Conservation (phyloP, 2,329 filamentous ascomycete species). For the Orbilia blumenaviensis region DNA sequence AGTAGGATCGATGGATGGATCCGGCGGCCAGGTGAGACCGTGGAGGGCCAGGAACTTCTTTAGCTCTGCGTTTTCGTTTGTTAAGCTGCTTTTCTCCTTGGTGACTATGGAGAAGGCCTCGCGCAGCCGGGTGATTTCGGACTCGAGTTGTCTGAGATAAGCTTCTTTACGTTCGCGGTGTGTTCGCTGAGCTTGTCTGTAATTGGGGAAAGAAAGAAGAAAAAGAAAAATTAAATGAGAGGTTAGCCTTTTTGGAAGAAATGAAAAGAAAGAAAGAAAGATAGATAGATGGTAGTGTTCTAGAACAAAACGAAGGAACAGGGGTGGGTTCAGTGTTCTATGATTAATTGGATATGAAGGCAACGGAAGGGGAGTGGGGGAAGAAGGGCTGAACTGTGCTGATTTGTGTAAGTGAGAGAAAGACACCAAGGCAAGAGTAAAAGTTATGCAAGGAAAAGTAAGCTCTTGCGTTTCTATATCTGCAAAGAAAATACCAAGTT, state of each 20-base stretch:
- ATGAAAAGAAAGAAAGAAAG: background rate
- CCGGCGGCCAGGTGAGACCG: constrained; percentile 67
- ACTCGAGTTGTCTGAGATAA: constrained; percentile 92
- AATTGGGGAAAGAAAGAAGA: constrained; percentile 61
- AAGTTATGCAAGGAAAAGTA: background rate
- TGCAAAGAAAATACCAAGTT: constrained; percentile 3
- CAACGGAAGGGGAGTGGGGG: no score
- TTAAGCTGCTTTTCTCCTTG: constrained; percentile 78
- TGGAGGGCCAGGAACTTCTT: constrained; percentile 70
- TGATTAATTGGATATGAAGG: background rate
- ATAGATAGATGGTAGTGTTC: background rate
- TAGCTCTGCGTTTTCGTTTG: constrained; percentile 81
- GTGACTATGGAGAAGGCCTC: constrained; percentile 79
- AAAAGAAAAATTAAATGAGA: constrained; percentile 23
- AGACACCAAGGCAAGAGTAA: constrained; percentile 21
- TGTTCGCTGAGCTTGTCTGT: constrained; percentile 93
- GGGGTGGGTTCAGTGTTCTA: constrained; percentile 13
- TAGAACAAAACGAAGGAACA: constrained; percentile 50
- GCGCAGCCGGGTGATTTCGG: constrained; percentile 87
- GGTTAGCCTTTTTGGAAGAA: constrained; percentile 40
- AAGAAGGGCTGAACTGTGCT: constrained; percentile 13
- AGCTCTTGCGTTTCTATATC: constrained; percentile 22
- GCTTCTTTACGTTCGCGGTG: constrained; percentile 96
- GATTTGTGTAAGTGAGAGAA: constrained; percentile 12
- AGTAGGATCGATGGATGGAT: constrained; percentile 54